Base-by-base conservation (phyloP, 2,329 filamentous ascomycete genomes). In the Xylaria arbuscula region DNA sequence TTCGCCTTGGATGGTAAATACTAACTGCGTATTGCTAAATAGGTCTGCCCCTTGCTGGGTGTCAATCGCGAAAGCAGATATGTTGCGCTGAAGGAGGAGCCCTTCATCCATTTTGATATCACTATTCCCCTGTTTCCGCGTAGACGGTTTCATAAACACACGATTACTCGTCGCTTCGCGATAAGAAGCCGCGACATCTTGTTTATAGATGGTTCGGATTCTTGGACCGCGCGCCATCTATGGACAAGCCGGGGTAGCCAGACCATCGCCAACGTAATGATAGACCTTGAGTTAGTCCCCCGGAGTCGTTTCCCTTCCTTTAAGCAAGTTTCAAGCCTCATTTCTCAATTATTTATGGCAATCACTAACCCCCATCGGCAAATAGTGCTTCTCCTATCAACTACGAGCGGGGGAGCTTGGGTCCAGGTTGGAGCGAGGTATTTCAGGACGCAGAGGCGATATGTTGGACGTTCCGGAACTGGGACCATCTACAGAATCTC, bases 31-130 rank as follows among this genome's bases (percentile, higher is more conserved):
- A 36, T 54, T 19, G 1, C 19, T 54, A 19, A 22, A 15, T 13
- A 62, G 59, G 36, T 54, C 36, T 62, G 59, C 17, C 59, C 59
- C 40, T n/a, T 62, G 28, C 10, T 62, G 6, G 60, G 59, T 45
- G 59, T 64, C 28, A 56, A 55, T n/a, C 53, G 13, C 28, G 60
- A 62, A 47, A 48, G 50, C 40, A 62, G 60, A 55, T 13, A 22
- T 17, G 40, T 62, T 24, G 60, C 60, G 55, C 24, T 55, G 13
- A 55, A 48, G 38, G 38, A 55, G 11, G 38, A 55, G 11, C 38
- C 50, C 22, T 11, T 55, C 1, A 55, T 48, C n/a, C 3, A 19
- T 6, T 47, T 57, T 24, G 13, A 53, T 8, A n/a, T 53, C 6
- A 3, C n/a, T 2, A n/a, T 19, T 10, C 28, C 28, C 11, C 6